Evolutionary conservation across 2,329 filamentous ascomycete species (phyloP).

Genomic region (Emergomyces pasteurianus): DNA sequence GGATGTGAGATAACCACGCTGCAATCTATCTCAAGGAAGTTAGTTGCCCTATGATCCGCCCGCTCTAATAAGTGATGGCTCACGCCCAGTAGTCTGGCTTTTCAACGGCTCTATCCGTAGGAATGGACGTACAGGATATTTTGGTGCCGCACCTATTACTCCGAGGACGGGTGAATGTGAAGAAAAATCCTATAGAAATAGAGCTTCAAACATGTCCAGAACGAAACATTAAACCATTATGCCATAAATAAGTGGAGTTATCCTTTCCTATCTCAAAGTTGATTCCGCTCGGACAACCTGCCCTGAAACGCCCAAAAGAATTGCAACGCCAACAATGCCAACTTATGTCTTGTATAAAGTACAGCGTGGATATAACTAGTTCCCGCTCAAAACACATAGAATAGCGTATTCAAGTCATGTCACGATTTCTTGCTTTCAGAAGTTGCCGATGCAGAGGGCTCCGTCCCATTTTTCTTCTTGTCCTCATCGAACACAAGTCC

Average conservation of each 20-base stretch:
- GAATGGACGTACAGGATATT: not conserved
- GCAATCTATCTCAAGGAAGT: not conserved
- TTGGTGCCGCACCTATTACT: no score
- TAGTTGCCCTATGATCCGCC: not conserved
- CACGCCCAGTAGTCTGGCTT: no score
- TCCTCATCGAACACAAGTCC: constrained; percentile 54
- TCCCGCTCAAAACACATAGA: not conserved
- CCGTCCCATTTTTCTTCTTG: constrained; percentile 10
- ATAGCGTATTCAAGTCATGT: not conserved
- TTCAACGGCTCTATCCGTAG: not conserved
- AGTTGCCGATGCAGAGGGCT: not conserved
- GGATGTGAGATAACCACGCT: not conserved
- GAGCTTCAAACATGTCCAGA: not conserved
- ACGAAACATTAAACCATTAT: not conserved
- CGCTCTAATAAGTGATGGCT: no score
- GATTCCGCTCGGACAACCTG: not conserved
- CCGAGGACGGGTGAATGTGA: no score
- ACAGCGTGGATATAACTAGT: not conserved
- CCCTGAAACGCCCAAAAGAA: not conserved
- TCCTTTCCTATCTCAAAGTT: not conserved
- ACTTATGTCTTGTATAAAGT: not conserved
- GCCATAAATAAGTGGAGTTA: not conserved
- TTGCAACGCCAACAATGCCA: not conserved
- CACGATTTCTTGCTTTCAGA: not conserved
- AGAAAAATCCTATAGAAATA: not conserved